These are phyloP conservation scores for Bruguiera parviflora DNA, from an alignment of 345 rosid genomes.

Conservation along the genomic window DNA sequence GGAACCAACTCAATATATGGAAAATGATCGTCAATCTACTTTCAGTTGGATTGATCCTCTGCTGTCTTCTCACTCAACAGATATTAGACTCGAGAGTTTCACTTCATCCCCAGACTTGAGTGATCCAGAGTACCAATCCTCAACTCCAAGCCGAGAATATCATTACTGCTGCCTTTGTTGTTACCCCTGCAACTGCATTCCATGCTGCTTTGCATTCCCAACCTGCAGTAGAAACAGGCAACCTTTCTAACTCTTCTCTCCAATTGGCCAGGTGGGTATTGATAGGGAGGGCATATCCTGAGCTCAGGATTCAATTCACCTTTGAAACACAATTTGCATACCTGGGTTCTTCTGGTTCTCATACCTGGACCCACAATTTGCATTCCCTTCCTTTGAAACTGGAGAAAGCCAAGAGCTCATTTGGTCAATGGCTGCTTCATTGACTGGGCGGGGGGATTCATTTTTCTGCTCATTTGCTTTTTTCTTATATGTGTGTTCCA, in stretches of 20 bases:
- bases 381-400: background rate
- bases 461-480: constrained; percentile 21
- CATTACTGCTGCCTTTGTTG: background rate
- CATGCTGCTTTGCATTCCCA: constrained; percentile 21
- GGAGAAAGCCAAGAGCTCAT: too few relatives aligned
- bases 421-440: background rate
- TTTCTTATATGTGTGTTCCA: constrained; percentile 31
- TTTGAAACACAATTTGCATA: too few relatives aligned
- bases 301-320: constrained; percentile 35
- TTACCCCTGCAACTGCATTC: constrained; percentile 15
- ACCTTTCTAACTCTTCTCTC: constrained; percentile 10
- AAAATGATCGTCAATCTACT: background rate
- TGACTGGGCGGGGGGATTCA: constrained; percentile 24
- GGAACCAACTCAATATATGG: background rate
- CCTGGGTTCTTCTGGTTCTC: constrained; percentile 15
- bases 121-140: constrained; percentile 2
- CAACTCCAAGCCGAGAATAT: background rate
- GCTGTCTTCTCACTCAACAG: too few relatives aligned
- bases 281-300: constrained; percentile 27
- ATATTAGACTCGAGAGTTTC: background rate
- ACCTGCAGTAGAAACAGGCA: constrained; percentile 20
- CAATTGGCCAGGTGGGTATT: constrained; percentile 10
- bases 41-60: background rate
- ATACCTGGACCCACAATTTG: background rate
- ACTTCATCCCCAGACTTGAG: background rate